Percentiles rank a stretch among this genome's conserved stretches.
phyloP scores from a whole-genome alignment of 208 protist genomes.

The Leishmania tropica region DNA sequence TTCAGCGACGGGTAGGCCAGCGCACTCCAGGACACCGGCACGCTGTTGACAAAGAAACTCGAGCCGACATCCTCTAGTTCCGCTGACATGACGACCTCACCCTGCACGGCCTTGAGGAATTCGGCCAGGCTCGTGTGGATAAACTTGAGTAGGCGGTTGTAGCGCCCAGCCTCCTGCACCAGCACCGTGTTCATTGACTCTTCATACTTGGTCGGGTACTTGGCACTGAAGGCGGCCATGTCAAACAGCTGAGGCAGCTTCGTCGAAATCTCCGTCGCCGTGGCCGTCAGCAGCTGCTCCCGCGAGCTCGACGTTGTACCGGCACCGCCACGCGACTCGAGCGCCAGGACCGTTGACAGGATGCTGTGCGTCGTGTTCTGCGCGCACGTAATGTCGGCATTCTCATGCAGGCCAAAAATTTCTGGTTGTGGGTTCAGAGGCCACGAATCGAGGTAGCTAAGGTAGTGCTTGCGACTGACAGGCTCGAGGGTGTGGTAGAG shows the following conservation, averaged over 20 bases:
- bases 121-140: conserved; percentile 91
- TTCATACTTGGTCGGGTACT: conserved; percentile 93
- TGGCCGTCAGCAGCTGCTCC: conserved; percentile 79
- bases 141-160: conserved; percentile 93
- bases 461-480: conserved; percentile 82
- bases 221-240: conserved; percentile 72
- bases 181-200: conserved; percentile 97
- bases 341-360: conserved; percentile 80
- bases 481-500: conserved; percentile 92
- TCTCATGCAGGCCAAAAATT: conserved; percentile 97
- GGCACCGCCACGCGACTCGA: conserved; percentile 74
- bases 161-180: conserved; percentile 93
- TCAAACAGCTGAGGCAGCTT: conserved; percentile 91
- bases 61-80: conserved; percentile 95
- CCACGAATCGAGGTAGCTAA: conserved; percentile 88
- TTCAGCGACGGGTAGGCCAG: conserved; percentile 97
- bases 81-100: conserved; percentile 97
- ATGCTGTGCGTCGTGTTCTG: conserved; percentile 82
- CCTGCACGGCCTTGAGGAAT: conserved; percentile 92
- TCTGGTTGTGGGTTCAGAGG: conserved; percentile 95
- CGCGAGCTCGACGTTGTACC: conserved; percentile 41
- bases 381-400: conserved; percentile 97
- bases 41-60: conserved; percentile 96
- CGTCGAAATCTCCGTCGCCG: conserved; percentile 78
- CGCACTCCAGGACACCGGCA: conserved; percentile 88